Base-by-base conservation (phyloP, 129 eudicot species). In the Tagetes patula region DNA sequence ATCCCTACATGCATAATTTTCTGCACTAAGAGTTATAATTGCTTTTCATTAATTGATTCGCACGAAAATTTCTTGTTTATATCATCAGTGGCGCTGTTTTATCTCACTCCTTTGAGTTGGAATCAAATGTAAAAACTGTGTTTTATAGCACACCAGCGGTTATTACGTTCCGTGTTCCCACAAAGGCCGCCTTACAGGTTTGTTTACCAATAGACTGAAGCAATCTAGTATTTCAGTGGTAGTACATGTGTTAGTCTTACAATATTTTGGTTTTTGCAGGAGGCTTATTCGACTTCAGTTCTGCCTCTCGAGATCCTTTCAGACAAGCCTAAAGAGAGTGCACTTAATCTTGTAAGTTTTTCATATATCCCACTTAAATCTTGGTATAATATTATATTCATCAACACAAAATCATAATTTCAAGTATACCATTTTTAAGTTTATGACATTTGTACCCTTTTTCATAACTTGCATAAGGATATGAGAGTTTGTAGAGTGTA, bases 71-170 rank as follows among this genome's bases (percentile, higher is more conserved):
- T 69, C 55, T 60, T 75, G 32, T 50, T 37, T 47, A 73, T 5
- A 52, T 75, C 30, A 8, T 49, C 85, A 94, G 98, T 41, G 97
- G 98, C 13, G 80, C 88, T 71, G 36, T 55, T 71, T 55, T 90
- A 37, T 90, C 97, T 42, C 96, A 87, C 79, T 77, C 96, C 50
- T 90, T 94, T 82, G 96, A 90, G 81, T 71, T 94, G 80, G 96
- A 87, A 72, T 84, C 93, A 20, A 87, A 74, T 67, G 77, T 72
- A 53, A 88, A 90, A 79, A 82, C 88, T 6, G 39, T 77, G 52
- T 88, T 86, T 27, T 81, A 90, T 63, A 93, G 91, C 68, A 73
- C 89, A 70, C 98, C 98, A 40, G 96, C 98, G 27, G 84, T 90
- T 63, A 68, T 94, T 47, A 90, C 82, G 75, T 94, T 79, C 80